Percentiles rank a stretch among this genome's conserved stretches.
These are phyloP conservation scores for Deakozyma indianensis DNA, from an alignment of 805 yeast species.

Conservation along the genomic window DNA sequence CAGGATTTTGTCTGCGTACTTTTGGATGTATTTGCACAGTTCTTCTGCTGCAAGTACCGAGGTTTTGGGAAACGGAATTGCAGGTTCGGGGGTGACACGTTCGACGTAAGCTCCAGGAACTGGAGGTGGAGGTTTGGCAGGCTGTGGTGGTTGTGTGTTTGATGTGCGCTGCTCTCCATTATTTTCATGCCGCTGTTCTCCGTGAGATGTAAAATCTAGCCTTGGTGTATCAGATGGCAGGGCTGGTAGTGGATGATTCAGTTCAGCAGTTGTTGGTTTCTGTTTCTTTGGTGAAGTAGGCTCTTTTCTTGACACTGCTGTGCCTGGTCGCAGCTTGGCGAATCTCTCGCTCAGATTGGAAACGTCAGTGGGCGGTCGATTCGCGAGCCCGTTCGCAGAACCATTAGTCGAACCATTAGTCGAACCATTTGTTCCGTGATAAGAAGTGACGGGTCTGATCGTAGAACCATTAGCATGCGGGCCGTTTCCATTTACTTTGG, in stretches of 20 bases:
- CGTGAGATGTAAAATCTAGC: not conserved
- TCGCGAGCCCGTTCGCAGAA: not conserved
- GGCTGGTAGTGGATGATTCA: not conserved
- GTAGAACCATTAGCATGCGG: not conserved
- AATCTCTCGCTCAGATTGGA: not conserved
- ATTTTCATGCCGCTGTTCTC: too few relatives aligned
- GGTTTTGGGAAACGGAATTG: not conserved
- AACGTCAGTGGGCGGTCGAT: not conserved
- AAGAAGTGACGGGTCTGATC: too few relatives aligned
- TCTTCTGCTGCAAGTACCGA: not conserved
- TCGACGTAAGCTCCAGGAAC: not conserved
- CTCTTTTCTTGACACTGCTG: not conserved
- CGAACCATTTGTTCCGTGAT: not conserved
- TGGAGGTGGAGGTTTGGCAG: not conserved
- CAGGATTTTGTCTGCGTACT: conserved; percentile 23
- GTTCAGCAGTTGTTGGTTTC: not conserved
- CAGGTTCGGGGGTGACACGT: not conserved
- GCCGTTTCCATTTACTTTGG: not conserved
- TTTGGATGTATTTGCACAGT: not conserved
- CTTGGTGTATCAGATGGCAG: not conserved
- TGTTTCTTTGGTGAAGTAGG: not conserved
- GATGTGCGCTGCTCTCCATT: not conserved
- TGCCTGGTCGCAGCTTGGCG: not conserved
- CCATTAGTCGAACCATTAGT: not conserved
- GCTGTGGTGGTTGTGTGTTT: not conserved